These are phyloP conservation scores for Solanum neorickii DNA, from an alignment of 257 asterid genomes.

Conservation along the genomic window DNA sequence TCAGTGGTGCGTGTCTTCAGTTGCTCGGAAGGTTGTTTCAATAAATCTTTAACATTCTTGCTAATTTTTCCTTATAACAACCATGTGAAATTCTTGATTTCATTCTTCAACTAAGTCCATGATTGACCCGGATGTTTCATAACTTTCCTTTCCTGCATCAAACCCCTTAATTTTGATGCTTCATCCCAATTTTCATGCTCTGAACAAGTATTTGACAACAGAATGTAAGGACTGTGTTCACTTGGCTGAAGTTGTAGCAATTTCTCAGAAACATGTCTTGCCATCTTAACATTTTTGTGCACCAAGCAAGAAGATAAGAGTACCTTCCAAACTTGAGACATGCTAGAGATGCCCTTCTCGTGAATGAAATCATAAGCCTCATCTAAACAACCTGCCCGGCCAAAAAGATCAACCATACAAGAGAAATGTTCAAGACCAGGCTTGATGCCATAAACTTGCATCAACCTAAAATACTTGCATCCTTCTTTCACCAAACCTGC, in stretches of 20 bases:
- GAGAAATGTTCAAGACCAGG: conserved; percentile 47
- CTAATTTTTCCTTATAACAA: neutral
- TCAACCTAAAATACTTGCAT: conserved; percentile 52
- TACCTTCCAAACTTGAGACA: conserved; percentile 47
- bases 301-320: conserved; percentile 49
- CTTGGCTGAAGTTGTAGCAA: conserved; percentile 35
- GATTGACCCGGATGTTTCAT: conserved; percentile 52
- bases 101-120: conserved; percentile 32
- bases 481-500: conserved; percentile 67
- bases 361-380: conserved; percentile 47
- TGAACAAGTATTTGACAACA: conserved; percentile 47
- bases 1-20: neutral
- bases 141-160: conserved; percentile 37
- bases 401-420: conserved; percentile 69
- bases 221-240: conserved; percentile 33
- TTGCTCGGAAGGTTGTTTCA: neutral
- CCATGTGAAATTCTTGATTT: neutral
- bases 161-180: conserved; percentile 41
- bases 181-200: conserved; percentile 44
- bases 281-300: conserved; percentile 54
- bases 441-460: conserved; percentile 36
- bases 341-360: conserved; percentile 28
- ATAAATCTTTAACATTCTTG: neutral
- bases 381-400: conserved; percentile 51
- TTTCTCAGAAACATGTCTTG: conserved; percentile 44